Evolutionary conservation across 1,139 yeast genomes (phyloP), one percentile per base, ranked within the genome.

Genomic region (Saccharomyces hybrid): DNA sequence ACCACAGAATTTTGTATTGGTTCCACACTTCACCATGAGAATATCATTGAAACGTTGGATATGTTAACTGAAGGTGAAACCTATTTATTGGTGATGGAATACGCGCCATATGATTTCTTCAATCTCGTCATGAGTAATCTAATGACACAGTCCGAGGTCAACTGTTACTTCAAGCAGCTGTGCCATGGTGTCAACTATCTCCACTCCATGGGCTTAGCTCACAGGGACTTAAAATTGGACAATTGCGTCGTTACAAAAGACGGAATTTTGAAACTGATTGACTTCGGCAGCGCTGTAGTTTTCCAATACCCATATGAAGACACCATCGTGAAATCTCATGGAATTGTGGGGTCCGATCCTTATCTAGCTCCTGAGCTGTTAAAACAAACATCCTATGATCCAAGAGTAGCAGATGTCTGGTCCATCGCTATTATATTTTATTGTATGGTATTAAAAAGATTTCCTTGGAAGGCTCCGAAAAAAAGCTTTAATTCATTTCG

Each of bases 261-360:
- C 25, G 93, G 93, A 1, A 77, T 85, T 11, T 71, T 86, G 54
- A 86, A 86, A 67, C 69, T 86, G 56, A 84, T 86, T 56, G 95
- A 86, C 72, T 86, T 85, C 69, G 95, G 95, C 1, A 82, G 88
- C 2, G 88, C 91, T 0, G 85, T 83, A 9, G 82, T 81, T 44
- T 85, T 84, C 68, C 79, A 77, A 62, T 73, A 67, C 57, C 75
- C 69, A 41, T 69, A 59, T 55, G 72, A 69, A 51, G 65, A 62
- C 3, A 71, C 69, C 26, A 70, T 74, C 14, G 72, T 75, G 9
- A 70, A 70, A 50, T 84, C 88, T 1, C 72, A 78, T 41, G 95
- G 95, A n/a, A 78, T 86, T 8, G 88, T 86, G 27, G 95, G 95
- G 3, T 82, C 88, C 8, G 95, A 86, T 69, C 95, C 95, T 3